These are phyloP conservation scores for Gossypium sturtianum DNA, from an alignment of 345 rosid genomes.

Conservation along the genomic window DNA sequence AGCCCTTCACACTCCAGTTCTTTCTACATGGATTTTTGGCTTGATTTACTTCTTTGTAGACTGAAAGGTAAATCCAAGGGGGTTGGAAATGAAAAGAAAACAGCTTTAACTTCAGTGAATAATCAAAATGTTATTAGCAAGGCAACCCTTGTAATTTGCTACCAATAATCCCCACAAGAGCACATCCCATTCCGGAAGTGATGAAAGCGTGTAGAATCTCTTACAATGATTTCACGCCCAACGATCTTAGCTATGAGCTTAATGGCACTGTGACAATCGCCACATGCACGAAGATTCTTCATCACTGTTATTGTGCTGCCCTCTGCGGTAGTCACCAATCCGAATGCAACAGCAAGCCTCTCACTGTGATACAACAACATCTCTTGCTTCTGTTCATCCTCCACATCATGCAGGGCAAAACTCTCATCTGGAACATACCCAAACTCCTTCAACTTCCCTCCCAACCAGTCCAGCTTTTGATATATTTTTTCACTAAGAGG, in stretches of 20 bases:
- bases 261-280: constrained; percentile 45
- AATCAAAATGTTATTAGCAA: not conserved
- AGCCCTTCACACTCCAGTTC: too few species aligned
- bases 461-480: constrained; percentile 54
- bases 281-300: constrained; percentile 74
- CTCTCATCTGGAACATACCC: constrained; percentile 54
- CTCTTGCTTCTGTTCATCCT: constrained; percentile 68
- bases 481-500: constrained; percentile 34
- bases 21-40: too few species aligned
- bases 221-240: constrained; percentile 18
- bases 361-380: constrained; percentile 59
- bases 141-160: not conserved
- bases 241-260: constrained; percentile 40
- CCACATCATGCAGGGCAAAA: constrained; percentile 60
- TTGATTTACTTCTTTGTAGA: too few species aligned
- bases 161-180: constrained; percentile 18
- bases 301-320: constrained; percentile 51
- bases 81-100: too few species aligned
- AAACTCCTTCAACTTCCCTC: constrained; percentile 46
- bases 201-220: constrained; percentile 19
- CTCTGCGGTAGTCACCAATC: constrained; percentile 37
- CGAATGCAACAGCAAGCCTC: constrained; percentile 62
- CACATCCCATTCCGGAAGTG: constrained; percentile 13
- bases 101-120: not conserved
- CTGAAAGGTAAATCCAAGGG: too few species aligned